These are phyloP conservation scores for Candida ficus DNA, from an alignment of 805 yeast genomes.

Conservation along the genomic window DNA sequence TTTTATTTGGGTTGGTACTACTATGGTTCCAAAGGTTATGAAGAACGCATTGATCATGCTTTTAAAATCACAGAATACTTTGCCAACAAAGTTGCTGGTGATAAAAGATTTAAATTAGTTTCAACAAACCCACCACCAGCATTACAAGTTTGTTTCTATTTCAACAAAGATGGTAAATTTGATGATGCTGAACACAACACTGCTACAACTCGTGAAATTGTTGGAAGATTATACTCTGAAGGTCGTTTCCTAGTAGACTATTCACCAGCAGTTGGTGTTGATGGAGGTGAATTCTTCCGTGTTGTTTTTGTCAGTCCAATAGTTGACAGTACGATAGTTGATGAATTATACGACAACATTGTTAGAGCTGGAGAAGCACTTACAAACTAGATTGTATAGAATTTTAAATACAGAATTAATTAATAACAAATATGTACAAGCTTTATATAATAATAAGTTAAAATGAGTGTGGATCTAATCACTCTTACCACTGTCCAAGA, in stretches of 20 bases:
- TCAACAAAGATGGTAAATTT: constrained; percentile 39
- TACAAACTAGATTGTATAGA: neutral
- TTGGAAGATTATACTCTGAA: constrained; percentile 48
- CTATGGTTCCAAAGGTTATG: constrained; percentile 68
- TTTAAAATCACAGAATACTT: constrained; percentile 60
- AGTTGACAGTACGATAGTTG: constrained; percentile 39
- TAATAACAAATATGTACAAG: neutral
- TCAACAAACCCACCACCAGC: constrained; percentile 64
- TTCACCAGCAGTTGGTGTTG: constrained; percentile 61
- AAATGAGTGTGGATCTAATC: no score
- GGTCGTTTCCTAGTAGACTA: constrained; percentile 76
- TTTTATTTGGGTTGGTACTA: constrained; percentile 77
- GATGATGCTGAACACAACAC: constrained; percentile 38
- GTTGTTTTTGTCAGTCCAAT: constrained; percentile 77
- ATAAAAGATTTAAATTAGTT: constrained; percentile 47
- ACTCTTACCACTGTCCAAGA: constrained; percentile 47
- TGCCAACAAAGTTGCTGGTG: constrained; percentile 34
- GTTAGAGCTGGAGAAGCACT: constrained; percentile 12
- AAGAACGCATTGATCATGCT: constrained; percentile 66
- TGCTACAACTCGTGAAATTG: constrained; percentile 54
- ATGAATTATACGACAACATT: constrained; percentile 37
- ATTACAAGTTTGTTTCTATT: constrained; percentile 79
- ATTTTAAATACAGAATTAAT: neutral
- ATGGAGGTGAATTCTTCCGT: constrained; percentile 74
- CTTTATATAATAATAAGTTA: neutral